Evolutionary conservation across 129 eudicot genomes (phyloP), one percentile per base, ranked within the genome.

Genomic region (Scalesia atractyloides): DNA sequence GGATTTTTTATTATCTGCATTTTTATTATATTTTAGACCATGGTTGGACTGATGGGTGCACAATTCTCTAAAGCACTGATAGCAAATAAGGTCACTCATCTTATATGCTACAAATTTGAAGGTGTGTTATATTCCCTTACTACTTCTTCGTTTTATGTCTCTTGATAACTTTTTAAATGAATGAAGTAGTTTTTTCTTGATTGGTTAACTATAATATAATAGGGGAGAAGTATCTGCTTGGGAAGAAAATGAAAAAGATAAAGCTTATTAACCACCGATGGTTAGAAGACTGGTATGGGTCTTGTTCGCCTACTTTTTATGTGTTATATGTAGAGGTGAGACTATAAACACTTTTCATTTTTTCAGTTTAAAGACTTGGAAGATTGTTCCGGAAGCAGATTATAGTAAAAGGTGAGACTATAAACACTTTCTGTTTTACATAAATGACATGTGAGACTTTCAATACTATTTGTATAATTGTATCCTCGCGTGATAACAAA

Each of bases 211-310:
- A 73, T 50, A 44, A 47, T 59, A 65, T 74, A 7, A 63, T 74
- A 95, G 99, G 99, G 43, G 99, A 95, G 76, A 95, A 95, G 78
- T 95, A 95, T 69, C 87, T 82, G 69, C 90, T 91, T 72, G 99
- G 97, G 72, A 95, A 86, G 88, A 95, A 78, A 80, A 53, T 86
- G 73, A 81, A 79, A 80, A 90, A 22, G 66, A 90, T 88, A 75
- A 90, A 90, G 83, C 94, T 95, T 68, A 84, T 95, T 30, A 95
- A 95, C 79, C 97, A 88, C 72, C 68, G 44, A 11, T 95, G 99
- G 99, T 73, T 95, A 83, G 96, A 95, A 76, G 97, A 88, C 64
- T 88, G 99, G 99, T 95, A 83, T 4, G 79, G 18, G 47, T 54
- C 44, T 47, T 53, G 10, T 75, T 71, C 63, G 30, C 62, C 47